These are phyloP conservation scores for Suillus weaverae DNA, from an alignment of 768 basidiomycete genomes.

Conservation along the genomic window DNA sequence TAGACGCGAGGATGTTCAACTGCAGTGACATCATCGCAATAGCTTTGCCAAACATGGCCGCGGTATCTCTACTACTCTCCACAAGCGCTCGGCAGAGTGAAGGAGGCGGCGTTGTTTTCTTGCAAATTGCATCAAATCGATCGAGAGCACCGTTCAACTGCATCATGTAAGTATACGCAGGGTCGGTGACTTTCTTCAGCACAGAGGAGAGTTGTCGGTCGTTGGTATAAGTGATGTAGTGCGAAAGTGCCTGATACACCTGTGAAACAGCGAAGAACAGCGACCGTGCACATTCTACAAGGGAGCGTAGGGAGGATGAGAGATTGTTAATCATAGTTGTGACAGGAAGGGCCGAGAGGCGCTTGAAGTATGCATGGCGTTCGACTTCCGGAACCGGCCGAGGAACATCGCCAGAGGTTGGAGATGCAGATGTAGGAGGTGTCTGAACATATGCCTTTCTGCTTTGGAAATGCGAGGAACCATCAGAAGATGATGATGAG, in stretches of 20 bases:
- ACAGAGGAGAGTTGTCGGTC: slow-evolving; percentile 82
- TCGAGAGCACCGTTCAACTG: slow-evolving; percentile 87
- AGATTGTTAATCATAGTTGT: slow-evolving; percentile 63
- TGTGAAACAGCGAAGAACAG: slow-evolving; percentile 92
- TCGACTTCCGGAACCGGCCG: slow-evolving; percentile 64
- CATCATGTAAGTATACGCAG: slow-evolving; percentile 78
- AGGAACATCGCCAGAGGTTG: slow-evolving; percentile 34
- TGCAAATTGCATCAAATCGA: slow-evolving; percentile 82
- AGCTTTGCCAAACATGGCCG: slow-evolving; percentile 85
- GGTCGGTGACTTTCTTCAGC: slow-evolving; percentile 81
- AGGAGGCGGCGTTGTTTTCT: slow-evolving; percentile 66
- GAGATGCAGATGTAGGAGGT: slow-evolving; percentile 37
- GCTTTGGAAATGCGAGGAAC: slow-evolving; percentile 20
- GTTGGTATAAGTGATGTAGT: slow-evolving; percentile 80
- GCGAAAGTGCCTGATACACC: slow-evolving; percentile 84
- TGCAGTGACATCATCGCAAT: slow-evolving; percentile 80
- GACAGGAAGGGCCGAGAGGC: slow-evolving; percentile 76
- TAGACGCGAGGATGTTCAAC: slow-evolving; percentile 68
- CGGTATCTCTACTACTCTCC: slow-evolving; percentile 81
- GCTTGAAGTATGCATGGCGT: slow-evolving; percentile 90
- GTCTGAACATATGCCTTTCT: slow-evolving; percentile 31
- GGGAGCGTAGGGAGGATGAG: slow-evolving; percentile 62
- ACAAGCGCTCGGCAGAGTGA: slow-evolving; percentile 74
- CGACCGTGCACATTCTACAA: slow-evolving; percentile 88
- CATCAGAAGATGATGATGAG: slow-evolving; percentile 41